Conservation (phyloP, 108 stramenopile genomes). For the Nitzschia inconspicua region DNA sequence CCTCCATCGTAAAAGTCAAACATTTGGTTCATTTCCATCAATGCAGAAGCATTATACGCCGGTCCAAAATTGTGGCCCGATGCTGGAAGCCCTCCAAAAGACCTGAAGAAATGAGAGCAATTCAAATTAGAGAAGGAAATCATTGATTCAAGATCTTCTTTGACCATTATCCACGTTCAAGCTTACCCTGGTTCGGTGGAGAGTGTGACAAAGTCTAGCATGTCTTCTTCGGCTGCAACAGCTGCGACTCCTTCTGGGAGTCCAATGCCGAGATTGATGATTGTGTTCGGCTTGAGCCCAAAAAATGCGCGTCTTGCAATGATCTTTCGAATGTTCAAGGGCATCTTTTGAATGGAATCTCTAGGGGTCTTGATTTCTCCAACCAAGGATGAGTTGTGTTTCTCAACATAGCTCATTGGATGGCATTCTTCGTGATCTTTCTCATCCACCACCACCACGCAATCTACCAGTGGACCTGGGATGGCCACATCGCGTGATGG, state of each 20-base stretch:
- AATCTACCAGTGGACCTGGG: slow-evolving; percentile 76
- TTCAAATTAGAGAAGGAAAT: neutral
- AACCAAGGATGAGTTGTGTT: slow-evolving; percentile 47
- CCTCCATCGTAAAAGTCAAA: slow-evolving; percentile 81
- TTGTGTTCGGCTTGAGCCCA: slow-evolving; percentile 46
- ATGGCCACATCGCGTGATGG: slow-evolving; percentile 52
- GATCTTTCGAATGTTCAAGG: slow-evolving; percentile 56
- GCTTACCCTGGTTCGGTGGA: slow-evolving; percentile 73
- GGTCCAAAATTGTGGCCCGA: slow-evolving; percentile 77
- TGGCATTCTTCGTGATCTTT: slow-evolving; percentile 60
- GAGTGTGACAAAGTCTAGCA: slow-evolving; percentile 56
- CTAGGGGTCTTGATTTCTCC: slow-evolving; percentile 53
- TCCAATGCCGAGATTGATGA: slow-evolving; percentile 81
- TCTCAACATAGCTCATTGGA: slow-evolving; percentile 60
- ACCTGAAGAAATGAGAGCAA: neutral
- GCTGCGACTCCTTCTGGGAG: slow-evolving; percentile 75
- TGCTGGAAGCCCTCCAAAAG: slow-evolving; percentile 62
- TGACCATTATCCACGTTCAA: neutral
- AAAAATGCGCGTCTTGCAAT: slow-evolving; percentile 73
- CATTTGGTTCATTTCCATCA: slow-evolving; percentile 77
- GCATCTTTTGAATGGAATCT: slow-evolving; percentile 43
- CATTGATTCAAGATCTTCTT: neutral
- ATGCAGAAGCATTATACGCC: slow-evolving; percentile 56
- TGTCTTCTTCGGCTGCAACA: slow-evolving; percentile 77
- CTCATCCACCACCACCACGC: slow-evolving; percentile 66